Evolutionary conservation across 805 yeast species (phyloP), one percentile per base, ranked within the genome.

Genomic region (Suhomyces pyralidae): DNA sequence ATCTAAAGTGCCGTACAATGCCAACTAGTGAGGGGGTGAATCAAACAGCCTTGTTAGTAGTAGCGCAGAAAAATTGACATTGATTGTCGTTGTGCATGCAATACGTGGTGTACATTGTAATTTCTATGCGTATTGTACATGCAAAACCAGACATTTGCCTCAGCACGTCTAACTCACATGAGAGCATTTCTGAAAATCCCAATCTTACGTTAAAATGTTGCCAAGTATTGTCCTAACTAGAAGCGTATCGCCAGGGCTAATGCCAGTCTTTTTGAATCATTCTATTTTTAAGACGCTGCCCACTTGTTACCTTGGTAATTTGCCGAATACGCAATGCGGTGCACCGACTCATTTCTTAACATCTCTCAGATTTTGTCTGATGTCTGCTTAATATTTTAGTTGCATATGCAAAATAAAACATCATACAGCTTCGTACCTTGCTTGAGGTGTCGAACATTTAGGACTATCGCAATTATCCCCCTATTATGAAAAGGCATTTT

Each of bases 361-460:
- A 28, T 32, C 17, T 14, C 17, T 14, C 1, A 32, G 9, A 32
- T 32, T 32, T 32, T 32, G 17, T n/a, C 36, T n/a, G 36, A 32
- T 32, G 36, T 32, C 36, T 32, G 36, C 36, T 15, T 32, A n/a
- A 32, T 32, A 32, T n/a, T n/a, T n/a, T 32, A n/a, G 4, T 6
- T n/a, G 36, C 17, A 32, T n/a, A 32, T 32, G 36, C 36, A n/a
- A 32, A 40, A 19, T 19, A 40, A 9, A 5, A 5, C n/a, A 3
- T 19, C 17, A 19, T 12, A 32, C 25, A 20, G 43, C 43, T 28
- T 19, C 28, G 47, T 45, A 45, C 47, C 47, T 45, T 45, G 47
- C 47, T 26, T 45, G 19, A 45, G 14, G 47, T 45, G 36, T 17
- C 47, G 47, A 45, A 45, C 47, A 28, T 45, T 45, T 45, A 9